A percentile compares a stretch with the other conserved stretches of the same genome.
phyloP scores from a whole-genome alignment of 176 grass and related monocot species.

The Puccinellia tenuiflora region DNA sequence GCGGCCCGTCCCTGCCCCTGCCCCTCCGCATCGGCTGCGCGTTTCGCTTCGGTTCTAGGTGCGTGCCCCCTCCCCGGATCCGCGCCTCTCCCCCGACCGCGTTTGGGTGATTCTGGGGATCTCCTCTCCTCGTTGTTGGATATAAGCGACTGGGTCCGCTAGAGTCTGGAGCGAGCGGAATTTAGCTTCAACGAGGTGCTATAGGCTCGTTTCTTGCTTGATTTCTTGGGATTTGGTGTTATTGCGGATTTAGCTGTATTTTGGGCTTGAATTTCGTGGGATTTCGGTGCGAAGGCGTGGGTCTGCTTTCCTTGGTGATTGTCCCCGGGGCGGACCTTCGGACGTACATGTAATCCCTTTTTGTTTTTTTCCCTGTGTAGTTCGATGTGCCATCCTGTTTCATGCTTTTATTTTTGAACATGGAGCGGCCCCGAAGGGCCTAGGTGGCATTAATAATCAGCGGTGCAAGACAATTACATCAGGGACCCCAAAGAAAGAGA shows the following conservation, averaged over 20 bases:
- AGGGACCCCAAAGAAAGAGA: too few relatives aligned
- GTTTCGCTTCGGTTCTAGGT: conserved; percentile 19
- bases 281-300: too few relatives aligned
- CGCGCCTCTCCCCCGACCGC: neutral
- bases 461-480: too few relatives aligned
- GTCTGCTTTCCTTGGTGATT: neutral
- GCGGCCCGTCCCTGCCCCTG: neutral
- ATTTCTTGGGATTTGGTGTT: neutral
- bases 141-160: neutral
- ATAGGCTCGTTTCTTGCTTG: neutral
- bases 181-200: neutral
- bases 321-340: neutral
- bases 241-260: neutral
- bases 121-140: neutral
- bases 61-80: conserved; percentile 32
- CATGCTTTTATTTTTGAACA: neutral
- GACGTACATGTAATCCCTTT: neutral
- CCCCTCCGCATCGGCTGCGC: neutral
- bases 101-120: neutral
- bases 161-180: neutral
- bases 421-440: too few relatives aligned
- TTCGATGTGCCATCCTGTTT: neutral
- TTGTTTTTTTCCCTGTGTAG: neutral
- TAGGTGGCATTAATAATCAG: too few relatives aligned
- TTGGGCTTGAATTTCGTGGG: neutral